Evolutionary conservation across 2,329 filamentous ascomycete species (phyloP).

Genomic region (Fusarium sp.): DNA sequence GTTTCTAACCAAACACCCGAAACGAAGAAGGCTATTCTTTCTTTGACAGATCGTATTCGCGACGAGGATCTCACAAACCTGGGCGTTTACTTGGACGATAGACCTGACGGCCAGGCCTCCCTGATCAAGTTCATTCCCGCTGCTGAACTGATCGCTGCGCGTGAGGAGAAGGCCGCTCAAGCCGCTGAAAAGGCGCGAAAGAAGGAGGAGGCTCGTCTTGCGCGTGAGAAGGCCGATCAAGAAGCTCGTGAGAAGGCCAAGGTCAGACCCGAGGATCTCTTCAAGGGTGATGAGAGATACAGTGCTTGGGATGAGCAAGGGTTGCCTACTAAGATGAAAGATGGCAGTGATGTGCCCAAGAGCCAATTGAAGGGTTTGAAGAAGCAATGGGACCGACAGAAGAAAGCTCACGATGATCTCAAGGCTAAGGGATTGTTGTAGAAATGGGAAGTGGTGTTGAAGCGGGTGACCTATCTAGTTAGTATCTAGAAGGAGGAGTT

Average conservation of each 20-base stretch:
- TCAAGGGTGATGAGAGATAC: conserved; percentile 67
- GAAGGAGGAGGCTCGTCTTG: conserved; percentile 64
- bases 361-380: conserved; percentile 80
- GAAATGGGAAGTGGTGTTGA: conserved; percentile 11
- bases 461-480: conserved; percentile 12
- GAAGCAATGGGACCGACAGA: conserved; percentile 92
- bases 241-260: conserved; percentile 68
- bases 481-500: conserved; percentile 26
- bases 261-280: conserved; percentile 64
- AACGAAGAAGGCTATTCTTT: conserved; percentile 76
- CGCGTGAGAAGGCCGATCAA: conserved; percentile 59
- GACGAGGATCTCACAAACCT: conserved; percentile 83
- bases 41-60: conserved; percentile 81
- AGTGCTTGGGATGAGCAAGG: conserved; percentile 85
- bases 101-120: conserved; percentile 71
- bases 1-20: conserved; percentile 56
- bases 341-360: conserved; percentile 84
- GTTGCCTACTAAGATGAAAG: conserved; percentile 78
- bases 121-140: conserved; percentile 74
- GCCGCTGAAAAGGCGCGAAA: conserved; percentile 67
- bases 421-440: conserved; percentile 48
- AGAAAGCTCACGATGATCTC: conserved; percentile 78
- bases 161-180: conserved; percentile 67
- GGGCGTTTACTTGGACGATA: conserved; percentile 88
- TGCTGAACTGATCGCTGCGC: conserved; percentile 64